Percentiles rank a stretch among this genome's conserved stretches.
phyloP scores from a whole-genome alignment of 2,329 filamentous ascomycete genomes.

The Escovopsis sp. region DNA sequence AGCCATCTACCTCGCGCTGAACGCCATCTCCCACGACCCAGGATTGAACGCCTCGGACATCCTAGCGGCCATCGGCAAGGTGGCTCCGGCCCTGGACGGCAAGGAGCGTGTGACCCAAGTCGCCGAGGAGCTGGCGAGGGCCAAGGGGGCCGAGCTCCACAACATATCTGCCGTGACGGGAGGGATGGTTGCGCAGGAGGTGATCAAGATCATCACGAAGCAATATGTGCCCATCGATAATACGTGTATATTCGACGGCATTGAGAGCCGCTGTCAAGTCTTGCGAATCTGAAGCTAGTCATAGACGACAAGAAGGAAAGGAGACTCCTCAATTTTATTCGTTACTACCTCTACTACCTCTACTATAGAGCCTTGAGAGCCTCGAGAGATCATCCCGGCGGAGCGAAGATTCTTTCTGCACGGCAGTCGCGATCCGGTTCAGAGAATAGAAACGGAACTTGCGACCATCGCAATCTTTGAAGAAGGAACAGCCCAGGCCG shows the following conservation, averaged over 20 bases:
- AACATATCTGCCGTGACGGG: constrained; percentile 80
- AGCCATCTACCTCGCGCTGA: constrained; percentile 54
- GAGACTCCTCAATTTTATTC: no score
- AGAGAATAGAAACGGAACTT: no score
- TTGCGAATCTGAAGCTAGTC: constrained; percentile 29
- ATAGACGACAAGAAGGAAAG: background rate
- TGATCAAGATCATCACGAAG: constrained; percentile 74
- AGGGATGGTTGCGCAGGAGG: constrained; percentile 90
- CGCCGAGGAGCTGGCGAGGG: constrained; percentile 56
- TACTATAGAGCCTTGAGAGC: no score
- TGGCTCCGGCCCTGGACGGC: constrained; percentile 31
- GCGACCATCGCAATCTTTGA: no score
- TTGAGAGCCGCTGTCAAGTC: constrained; percentile 46
- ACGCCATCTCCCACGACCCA: constrained; percentile 33
- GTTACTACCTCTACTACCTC: no score
- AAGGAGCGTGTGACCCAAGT: constrained; percentile 38
- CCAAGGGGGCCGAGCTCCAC: constrained; percentile 75
- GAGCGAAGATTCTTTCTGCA: no score
- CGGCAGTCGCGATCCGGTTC: no score
- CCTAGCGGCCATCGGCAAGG: constrained; percentile 28
- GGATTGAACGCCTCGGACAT: constrained; percentile 38
- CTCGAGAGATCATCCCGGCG: no score
- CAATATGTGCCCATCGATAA: constrained; percentile 61
- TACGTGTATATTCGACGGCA: constrained; percentile 56
- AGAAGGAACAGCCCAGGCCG: no score